Percentiles rank a stretch among this genome's conserved stretches.
Conservation (phyloP, 179 eudicot species). For the Patellifolia procumbens region DNA sequence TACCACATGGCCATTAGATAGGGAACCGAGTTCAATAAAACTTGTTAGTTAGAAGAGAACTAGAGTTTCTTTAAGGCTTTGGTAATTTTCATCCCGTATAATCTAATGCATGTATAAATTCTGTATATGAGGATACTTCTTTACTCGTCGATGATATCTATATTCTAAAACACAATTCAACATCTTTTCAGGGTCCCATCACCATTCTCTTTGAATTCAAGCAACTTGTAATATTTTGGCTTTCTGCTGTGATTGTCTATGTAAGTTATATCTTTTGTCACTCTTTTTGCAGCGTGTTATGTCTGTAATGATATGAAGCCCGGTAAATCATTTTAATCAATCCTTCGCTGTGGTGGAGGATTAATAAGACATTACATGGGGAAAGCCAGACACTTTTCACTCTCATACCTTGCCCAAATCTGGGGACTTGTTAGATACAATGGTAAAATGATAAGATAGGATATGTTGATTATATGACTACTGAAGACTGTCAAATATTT, state of each 20-base stretch:
- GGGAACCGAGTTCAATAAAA: background rate
- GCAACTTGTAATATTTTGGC: background rate
- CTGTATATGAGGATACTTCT: background rate
- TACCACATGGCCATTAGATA: background rate
- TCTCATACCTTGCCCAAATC: background rate
- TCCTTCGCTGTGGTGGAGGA: background rate
- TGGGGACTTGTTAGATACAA: background rate
- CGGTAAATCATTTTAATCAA: background rate
- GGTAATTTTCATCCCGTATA: background rate
- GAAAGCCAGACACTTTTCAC: background rate
- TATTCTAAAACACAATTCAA: background rate
- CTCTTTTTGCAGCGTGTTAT: background rate
- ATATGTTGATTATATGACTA: background rate
- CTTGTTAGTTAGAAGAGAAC: background rate
- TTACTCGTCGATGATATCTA: background rate
- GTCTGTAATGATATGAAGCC: background rate
- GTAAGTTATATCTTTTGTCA: background rate
- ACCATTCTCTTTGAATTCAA: background rate
- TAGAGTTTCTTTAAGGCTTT: background rate
- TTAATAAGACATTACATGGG: background rate
- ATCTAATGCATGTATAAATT: background rate
- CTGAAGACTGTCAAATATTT: background rate
- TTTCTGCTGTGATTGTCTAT: background rate
- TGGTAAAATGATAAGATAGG: background rate
- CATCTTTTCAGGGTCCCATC: background rate